Evolutionary conservation across 805 yeast species (phyloP), one percentile per base, ranked within the genome.

Genomic region (Pichia heedii): DNA sequence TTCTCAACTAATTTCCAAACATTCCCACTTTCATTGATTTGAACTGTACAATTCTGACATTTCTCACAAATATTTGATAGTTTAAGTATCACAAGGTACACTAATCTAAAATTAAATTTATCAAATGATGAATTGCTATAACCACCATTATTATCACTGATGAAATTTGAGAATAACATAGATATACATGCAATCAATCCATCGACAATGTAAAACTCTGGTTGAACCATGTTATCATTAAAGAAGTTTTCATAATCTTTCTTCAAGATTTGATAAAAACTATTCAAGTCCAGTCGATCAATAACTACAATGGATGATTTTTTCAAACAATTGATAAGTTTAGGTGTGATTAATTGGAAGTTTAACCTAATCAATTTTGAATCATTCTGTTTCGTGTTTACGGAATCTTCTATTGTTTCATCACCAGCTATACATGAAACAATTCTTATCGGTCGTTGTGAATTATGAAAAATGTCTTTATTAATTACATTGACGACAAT

Each of bases 161-260:
- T 38, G 15, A 55, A 41, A 3, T 45, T 35, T 1, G 61, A 57
- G 40, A 52, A 60, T 5, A 48, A 30, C 16, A 56, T 39, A 5
- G 60, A 53, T 2, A 60, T 4, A 5, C 37, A 40, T 29, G 55
- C 53, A 34, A 57, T 33, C n/a, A 57, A 40, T 11, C 64, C 64
- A 45, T 54, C 46, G 18, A 58, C 30, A 3, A 57, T 44, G n/a
- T 55, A 37, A 6, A 30, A 18, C 2, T 38, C 33, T n/a, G n/a
- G n/a, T n/a, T n/a, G n/a, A n/a, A n/a, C n/a, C n/a, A n/a, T n/a
- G n/a, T n/a, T n/a, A 15, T 22, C 22, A 19, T 16, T 12, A 1
- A 27, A 22, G 15, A 29, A 10, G 0, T 15, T 26, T 12, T 27
- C 40, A 11, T 24, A 9, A 5, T 22, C 9, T 24, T 36, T 13